These are phyloP conservation scores for Puccinia horiana DNA, from an alignment of 1,284 basidiomycete species.

Conservation along the genomic window DNA sequence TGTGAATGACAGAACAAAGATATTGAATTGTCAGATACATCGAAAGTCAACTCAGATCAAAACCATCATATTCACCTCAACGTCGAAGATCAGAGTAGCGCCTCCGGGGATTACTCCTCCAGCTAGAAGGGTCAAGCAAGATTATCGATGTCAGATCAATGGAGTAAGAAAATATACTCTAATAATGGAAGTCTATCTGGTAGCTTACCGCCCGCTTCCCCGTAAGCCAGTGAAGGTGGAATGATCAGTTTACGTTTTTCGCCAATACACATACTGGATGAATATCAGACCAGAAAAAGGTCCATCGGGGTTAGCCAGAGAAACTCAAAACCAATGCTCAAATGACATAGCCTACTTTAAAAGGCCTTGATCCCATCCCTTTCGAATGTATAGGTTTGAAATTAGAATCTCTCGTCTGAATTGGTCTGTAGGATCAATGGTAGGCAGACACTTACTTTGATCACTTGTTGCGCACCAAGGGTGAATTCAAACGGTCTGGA, in stretches of 20 bases:
- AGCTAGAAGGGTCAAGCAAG: constrained; percentile 47
- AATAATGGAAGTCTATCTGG: background rate
- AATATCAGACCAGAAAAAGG: background rate
- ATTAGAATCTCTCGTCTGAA: background rate
- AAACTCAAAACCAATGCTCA: background rate
- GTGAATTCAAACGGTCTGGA: constrained; percentile 47
- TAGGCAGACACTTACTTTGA: constrained; percentile 51
- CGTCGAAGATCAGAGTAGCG: constrained; percentile 58
- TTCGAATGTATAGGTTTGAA: background rate
- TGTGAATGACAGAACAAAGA: background rate
- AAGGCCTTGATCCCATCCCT: constrained; percentile 58
- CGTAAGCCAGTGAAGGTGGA: constrained; percentile 57
- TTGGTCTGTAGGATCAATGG: background rate
- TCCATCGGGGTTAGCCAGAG: background rate
- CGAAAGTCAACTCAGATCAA: background rate
- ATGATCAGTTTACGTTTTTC: constrained; percentile 59
- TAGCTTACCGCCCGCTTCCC: constrained; percentile 52
- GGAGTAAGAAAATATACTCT: background rate
- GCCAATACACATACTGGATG: constrained; percentile 57
- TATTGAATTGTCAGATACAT: background rate
- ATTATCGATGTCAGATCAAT: background rate
- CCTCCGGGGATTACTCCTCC: constrained; percentile 57
- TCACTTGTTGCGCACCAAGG: constrained; percentile 57
- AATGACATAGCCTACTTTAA: constrained; percentile 50
- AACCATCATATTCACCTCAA: constrained; percentile 51